These are phyloP conservation scores for Umbilicaria muhlenbergii DNA, from an alignment of 495 filamentous ascomycete genomes.

Conservation along the genomic window DNA sequence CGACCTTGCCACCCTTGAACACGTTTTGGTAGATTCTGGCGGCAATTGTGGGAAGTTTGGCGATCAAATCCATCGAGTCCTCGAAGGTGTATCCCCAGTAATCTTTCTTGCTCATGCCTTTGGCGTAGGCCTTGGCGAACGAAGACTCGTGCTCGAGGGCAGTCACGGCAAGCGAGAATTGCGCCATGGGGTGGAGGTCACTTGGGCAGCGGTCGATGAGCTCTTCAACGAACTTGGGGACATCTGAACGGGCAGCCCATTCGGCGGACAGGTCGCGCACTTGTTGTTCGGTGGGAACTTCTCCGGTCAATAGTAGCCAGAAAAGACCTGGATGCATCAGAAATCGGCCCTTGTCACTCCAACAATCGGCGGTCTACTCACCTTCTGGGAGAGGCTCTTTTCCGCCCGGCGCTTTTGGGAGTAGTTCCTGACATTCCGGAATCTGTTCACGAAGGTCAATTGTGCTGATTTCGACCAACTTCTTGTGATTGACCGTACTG, in stretches of 20 bases:
- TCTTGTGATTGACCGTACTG: constrained; percentile 31
- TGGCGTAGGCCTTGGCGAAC: constrained; percentile 95
- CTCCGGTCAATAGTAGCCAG: constrained; percentile 96
- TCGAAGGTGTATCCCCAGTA: constrained; percentile 99
- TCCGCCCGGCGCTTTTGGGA: constrained; percentile 92
- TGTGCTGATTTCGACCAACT: background rate
- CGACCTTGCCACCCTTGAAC: constrained; percentile 98
- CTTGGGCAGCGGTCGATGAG: constrained; percentile 97
- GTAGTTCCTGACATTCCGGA: constrained; percentile 91
- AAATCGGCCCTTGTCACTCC: background rate
- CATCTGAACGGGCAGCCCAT: constrained; percentile 91
- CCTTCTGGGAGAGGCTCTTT: constrained; percentile 93
- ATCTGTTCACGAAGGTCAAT: constrained; percentile 39
- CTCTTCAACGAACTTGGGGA: constrained; percentile 96
- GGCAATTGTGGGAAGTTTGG: constrained; percentile 96
- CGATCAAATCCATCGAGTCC: constrained; percentile 99
- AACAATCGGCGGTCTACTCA: constrained; percentile 14
- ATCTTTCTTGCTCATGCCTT: constrained; percentile 95
- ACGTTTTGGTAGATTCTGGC: constrained; percentile 98
- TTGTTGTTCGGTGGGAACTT: constrained; percentile 93
- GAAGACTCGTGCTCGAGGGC: constrained; percentile 96
- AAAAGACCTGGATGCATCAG: constrained; percentile 60
- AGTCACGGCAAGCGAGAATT: constrained; percentile 94
- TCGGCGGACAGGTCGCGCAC: constrained; percentile 94
- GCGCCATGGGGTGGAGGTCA: constrained; percentile 98